Percentiles rank a stretch among this genome's conserved stretches.
Evolutionary conservation across 768 basidiomycete species (phyloP).

Genomic region (Amanita polypyramis): DNA sequence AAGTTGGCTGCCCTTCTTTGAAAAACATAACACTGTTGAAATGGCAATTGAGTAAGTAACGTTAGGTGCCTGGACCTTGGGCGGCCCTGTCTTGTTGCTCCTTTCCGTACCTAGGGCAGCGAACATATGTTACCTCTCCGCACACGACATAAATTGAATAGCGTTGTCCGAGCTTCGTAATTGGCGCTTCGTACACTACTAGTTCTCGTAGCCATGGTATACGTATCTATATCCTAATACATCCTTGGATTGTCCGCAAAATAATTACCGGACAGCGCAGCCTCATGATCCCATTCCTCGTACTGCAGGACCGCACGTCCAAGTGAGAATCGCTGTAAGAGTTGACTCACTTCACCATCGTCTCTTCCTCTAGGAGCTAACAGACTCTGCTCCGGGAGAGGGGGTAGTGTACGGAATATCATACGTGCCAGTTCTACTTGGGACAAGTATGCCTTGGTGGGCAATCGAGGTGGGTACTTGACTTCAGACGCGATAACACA

Average conservation of each 20-base stretch:
- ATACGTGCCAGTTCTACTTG: constrained; percentile 52
- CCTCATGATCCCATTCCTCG: constrained; percentile 31
- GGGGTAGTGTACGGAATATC: constrained; percentile 59
- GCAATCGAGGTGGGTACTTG: constrained; percentile 40
- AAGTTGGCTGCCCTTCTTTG: too few species aligned
- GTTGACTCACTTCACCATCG: constrained; percentile 28
- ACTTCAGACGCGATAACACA: constrained; percentile 41
- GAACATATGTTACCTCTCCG: too few species aligned
- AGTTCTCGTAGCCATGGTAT: too few species aligned
- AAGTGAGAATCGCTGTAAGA: constrained; percentile 43
- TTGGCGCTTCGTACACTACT: too few species aligned
- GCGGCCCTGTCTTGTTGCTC: too few species aligned
- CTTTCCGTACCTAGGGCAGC: too few species aligned
- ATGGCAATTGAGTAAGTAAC: too few species aligned
- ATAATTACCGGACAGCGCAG: constrained; percentile 50
- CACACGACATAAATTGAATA: too few species aligned
- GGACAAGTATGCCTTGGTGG: constrained; percentile 43
- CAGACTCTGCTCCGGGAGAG: constrained; percentile 33
- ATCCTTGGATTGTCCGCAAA: constrained; percentile 50
- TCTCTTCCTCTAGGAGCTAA: constrained; percentile 28
- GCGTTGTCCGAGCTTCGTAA: too few species aligned
- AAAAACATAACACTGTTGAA: too few species aligned
- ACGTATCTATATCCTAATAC: not conserved
- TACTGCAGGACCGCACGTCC: constrained; percentile 25
- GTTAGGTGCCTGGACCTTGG: too few species aligned